Evolutionary conservation across 345 rosid genomes (phyloP).

Genomic region (Microcos paniculata): DNA sequence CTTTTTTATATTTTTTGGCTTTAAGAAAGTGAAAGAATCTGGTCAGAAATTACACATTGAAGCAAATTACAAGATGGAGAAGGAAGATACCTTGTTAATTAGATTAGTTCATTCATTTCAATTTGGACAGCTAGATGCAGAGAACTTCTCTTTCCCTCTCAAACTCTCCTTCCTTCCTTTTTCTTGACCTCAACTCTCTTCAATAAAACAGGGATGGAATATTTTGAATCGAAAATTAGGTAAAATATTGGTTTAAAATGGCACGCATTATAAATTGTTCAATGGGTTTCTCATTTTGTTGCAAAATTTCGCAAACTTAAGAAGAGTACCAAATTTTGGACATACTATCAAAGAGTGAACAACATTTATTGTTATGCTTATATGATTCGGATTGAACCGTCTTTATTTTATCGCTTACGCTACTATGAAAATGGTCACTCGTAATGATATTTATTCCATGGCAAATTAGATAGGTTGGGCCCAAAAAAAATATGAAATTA

Average conservation of each 20-base stretch:
- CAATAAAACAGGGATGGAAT: background rate
- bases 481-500: no score
- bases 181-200: no score
- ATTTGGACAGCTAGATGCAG: background rate
- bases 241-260: no score
- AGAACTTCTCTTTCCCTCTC: background rate
- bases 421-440: background rate
- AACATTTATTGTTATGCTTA: background rate
- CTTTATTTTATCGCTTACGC: background rate
- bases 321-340: no score
- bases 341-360: no score
- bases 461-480: background rate
- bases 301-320: no score
- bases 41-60: background rate
- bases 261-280: no score
- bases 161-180: background rate
- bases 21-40: slow-evolving; percentile 14
- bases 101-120: background rate
- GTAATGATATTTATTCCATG: background rate
- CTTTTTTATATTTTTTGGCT: background rate
- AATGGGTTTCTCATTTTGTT: no score
- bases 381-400: background rate
- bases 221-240: background rate
- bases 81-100: background rate
- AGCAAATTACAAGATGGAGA: slow-evolving; percentile 9